phyloP scores from a whole-genome alignment of 164 flowering plant species.

The Aristolochia fimbriata region DNA sequence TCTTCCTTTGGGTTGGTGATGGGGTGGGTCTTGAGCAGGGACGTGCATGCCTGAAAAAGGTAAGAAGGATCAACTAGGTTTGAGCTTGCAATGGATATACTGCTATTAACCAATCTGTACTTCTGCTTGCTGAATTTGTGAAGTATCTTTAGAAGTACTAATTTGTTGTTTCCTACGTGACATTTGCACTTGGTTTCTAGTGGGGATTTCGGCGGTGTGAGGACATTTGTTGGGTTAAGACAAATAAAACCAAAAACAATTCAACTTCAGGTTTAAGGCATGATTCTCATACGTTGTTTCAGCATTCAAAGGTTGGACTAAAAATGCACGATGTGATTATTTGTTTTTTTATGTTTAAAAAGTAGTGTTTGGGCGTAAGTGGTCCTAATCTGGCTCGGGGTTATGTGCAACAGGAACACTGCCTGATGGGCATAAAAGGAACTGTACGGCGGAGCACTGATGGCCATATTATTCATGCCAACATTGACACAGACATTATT shows the following conservation, averaged over 20 bases:
- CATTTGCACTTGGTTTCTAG: slow-evolving; percentile 24
- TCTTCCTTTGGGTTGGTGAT: slow-evolving; percentile 99
- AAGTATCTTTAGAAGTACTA: neutral
- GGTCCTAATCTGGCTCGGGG: slow-evolving; percentile 4
- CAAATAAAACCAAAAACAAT: slow-evolving; percentile 80
- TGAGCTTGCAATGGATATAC: too few relatives aligned
- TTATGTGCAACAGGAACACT: slow-evolving; percentile 68
- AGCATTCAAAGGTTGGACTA: slow-evolving; percentile 77
- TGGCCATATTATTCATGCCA: slow-evolving; percentile 99
- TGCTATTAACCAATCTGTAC: neutral
- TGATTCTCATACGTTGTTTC: slow-evolving; percentile 95
- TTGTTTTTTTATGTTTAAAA: too few relatives aligned
- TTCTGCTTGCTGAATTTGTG: neutral
- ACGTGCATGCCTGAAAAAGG: slow-evolving; percentile 94
- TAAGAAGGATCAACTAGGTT: slow-evolving; percentile 7
- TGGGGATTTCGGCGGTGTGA: slow-evolving; percentile 99
- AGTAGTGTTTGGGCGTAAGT: neutral
- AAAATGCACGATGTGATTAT: neutral
- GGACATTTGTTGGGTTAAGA: slow-evolving; percentile 99
- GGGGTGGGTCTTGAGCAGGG: slow-evolving; percentile 99
- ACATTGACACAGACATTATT: slow-evolving; percentile 96
- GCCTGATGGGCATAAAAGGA: slow-evolving; percentile 99
- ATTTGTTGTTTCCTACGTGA: neutral
- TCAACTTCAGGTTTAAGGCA: slow-evolving; percentile 86
- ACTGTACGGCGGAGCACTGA: slow-evolving; percentile 99